Evolutionary conservation across 805 yeast species (phyloP).

Genomic region (Naumovozyma dairenensis): DNA sequence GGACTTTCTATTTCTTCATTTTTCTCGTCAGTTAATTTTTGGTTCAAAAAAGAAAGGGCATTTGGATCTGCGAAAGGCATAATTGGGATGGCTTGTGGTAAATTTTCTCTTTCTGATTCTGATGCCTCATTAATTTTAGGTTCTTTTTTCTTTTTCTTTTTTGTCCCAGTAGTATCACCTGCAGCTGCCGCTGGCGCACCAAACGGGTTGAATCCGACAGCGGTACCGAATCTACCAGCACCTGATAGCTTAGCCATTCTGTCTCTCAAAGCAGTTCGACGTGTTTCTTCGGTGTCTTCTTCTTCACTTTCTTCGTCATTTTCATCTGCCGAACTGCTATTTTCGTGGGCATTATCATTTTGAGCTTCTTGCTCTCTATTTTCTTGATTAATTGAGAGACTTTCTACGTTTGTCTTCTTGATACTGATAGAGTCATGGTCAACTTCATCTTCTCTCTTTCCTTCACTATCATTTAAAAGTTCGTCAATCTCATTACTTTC

Average conservation of each 20-base stretch:
- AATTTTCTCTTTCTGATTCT: constrained; percentile 3
- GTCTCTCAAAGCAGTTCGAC: constrained; percentile 69
- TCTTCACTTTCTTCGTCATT: constrained; percentile 45
- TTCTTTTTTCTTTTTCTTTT: constrained; percentile 20
- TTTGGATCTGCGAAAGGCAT: constrained; percentile 41
- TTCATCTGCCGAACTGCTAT: constrained; percentile 23
- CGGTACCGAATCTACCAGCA: constrained; percentile 58
- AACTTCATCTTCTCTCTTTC: background rate
- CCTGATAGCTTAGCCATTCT: constrained; percentile 96
- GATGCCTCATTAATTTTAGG: constrained; percentile 14
- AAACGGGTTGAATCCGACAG: constrained; percentile 35
- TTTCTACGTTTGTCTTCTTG: background rate
- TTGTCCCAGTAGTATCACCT: constrained; percentile 5
- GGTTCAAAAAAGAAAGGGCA: constrained; percentile 21
- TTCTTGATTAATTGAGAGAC: background rate
- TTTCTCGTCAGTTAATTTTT: constrained; percentile 4
- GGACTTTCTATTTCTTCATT: background rate
- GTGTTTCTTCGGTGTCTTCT: constrained; percentile 66
- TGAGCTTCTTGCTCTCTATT: constrained; percentile 1
- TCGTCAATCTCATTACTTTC: background rate
- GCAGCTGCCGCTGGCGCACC: constrained; percentile 27
- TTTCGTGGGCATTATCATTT: constrained; percentile 18
- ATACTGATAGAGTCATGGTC: background rate
- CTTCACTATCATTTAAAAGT: background rate
- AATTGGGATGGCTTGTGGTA: constrained; percentile 38